Conservation (phyloP, 2,329 filamentous ascomycete species). For the Cercospora canescens region DNA sequence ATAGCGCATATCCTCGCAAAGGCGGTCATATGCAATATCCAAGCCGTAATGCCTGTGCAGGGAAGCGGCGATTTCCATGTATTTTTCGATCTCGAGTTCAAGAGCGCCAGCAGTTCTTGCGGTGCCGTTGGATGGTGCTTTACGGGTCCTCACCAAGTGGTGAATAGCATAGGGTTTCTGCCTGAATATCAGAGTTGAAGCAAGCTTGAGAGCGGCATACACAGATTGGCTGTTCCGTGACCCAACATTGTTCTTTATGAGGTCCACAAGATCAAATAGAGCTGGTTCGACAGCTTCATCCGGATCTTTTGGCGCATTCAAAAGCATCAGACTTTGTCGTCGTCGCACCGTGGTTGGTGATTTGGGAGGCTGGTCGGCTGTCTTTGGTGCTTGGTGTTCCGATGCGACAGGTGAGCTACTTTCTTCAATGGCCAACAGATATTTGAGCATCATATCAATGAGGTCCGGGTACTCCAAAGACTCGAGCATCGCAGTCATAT, state of each 20-base stretch:
- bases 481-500: conserved; percentile 86
- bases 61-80: conserved; percentile 67
- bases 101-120: conserved; percentile 72
- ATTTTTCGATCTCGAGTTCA: conserved; percentile 70
- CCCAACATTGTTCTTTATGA: conserved; percentile 80
- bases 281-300: conserved; percentile 77
- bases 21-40: conserved; percentile 70
- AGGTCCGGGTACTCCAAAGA: conserved; percentile 90
- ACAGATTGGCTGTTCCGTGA: conserved; percentile 88
- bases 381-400: conserved; percentile 60
- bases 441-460: conserved; percentile 89
- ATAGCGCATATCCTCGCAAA: conserved; percentile 65
- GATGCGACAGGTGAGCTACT: conserved; percentile 37
- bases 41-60: conserved; percentile 70
- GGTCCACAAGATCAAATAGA: conserved; percentile 89
- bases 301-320: conserved; percentile 74
- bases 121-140: conserved; percentile 54
- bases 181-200: conserved; percentile 80
- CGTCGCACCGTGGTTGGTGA: conserved; percentile 69
- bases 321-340: conserved; percentile 84
- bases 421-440: conserved; percentile 80
- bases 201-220: conserved; percentile 80
- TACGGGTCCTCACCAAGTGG: conserved; percentile 70
- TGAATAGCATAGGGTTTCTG: conserved; percentile 85
- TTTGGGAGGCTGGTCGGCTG: conserved; percentile 42